Base-by-base conservation (phyloP, 352 stramenopile species). In the Phytophthora citricola region DNA sequence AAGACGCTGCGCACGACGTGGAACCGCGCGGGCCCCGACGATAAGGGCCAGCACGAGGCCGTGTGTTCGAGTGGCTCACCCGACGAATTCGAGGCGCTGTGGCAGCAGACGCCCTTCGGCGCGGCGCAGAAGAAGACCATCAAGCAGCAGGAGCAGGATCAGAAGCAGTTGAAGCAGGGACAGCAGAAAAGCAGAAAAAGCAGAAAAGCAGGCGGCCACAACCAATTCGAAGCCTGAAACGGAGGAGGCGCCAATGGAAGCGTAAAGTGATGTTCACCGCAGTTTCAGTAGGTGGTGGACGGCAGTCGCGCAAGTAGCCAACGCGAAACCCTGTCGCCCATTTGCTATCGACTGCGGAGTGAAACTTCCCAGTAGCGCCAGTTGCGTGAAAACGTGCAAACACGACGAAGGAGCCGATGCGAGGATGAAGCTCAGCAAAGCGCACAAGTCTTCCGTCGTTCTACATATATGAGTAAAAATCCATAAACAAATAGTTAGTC, bases 291-390 rank as follows among this genome's bases (percentile, higher is more conserved):
- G 48, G 31, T 85, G 76, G 24, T 63, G 80, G 14, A 89, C 74
- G 8, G 82, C 76, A 1, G 73, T 62, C 34, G 53, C 79, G 27
- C 81, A 72, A 34, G 76, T 82, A n/a, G 82, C 78, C 54, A 91
- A 54, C 1, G 78, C 82, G 49, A 89, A 89, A 0, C 79, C 78
- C 26, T 81, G 66, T 31, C 76, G 76, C 5, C 82, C 76, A 12
- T 64, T 67, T 9, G 41, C 51, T n/a, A 52, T 66, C 47, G 44
- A 61, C 47, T 63, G 51, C 29, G 79, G 66, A 45, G 78, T 69
- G 55, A 83, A 90, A 60, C 81, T 81, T 12, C 82, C 76, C 1
- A 93, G 56, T 17, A 93, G 60, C 29, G 75, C 80, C 8, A 93
- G 63, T 45, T 91, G 84, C 9, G 84, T 87, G 52, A 79, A 83